Base-by-base conservation (phyloP, 73 alveolate genomes). In the Stentor roeselii region DNA sequence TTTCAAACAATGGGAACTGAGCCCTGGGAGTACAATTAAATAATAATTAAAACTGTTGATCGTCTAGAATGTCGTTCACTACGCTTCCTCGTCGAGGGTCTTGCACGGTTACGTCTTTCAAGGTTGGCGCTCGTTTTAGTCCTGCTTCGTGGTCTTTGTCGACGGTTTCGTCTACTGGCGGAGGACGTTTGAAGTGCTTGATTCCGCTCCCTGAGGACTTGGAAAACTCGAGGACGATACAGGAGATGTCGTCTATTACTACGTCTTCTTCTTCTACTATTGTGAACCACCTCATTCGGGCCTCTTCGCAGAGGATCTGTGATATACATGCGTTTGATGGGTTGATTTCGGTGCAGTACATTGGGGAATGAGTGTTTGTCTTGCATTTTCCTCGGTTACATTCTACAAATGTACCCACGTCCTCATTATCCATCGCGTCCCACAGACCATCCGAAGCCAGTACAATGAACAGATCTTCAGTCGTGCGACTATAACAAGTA, bases 371-470 rank as follows among this genome's bases (percentile, higher is more conserved):
- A 27, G 82, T 15, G 0, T 31, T 31, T 67, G 60, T 67, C 32
- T 0, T 1, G 32, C 59, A 67, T 67, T 31, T 0, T 15, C 77
- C 2, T 2, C 82, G n/a, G 42, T 67, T 27, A 30, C 11, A 32
- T 2, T 74, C 76, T 36, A 59, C 37, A 59, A 85, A 36, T 38
- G 67, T 32, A 76, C 67, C 84, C 14, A 84, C 90, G 27, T 87
- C 86, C 74, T 87, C 91, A 83, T 83, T 87, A 27, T 58, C 39
- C 59, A 87, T 58, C 59, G 83, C 86, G 76, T 87, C 93, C 93
- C 93, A 87, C 75, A 87, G 86, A 14, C 93, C 93, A 84, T 87
- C 93, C 39, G 87, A 60, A 38, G 83, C 83, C 31, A 80, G 35
- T 36, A 84, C 93, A 21, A 87, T 87, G 78, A 59, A 87, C 35